phyloP scores from a whole-genome alignment of 2,329 filamentous ascomycete genomes.

The Curvularia sp. region DNA sequence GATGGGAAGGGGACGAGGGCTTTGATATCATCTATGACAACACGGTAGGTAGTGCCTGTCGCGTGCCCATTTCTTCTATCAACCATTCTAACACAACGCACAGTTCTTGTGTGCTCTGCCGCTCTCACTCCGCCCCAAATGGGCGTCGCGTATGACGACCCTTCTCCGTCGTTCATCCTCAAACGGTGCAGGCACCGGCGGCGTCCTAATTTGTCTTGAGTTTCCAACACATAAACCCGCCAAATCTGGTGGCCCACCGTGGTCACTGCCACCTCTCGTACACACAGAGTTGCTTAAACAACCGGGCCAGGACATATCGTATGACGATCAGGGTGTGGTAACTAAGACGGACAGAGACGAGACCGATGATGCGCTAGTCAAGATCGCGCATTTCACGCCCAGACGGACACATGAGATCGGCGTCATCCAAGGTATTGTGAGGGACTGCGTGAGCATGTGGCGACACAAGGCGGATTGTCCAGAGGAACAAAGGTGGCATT shows the following conservation, averaged over 20 bases:
- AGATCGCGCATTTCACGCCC: slow-evolving; percentile 63
- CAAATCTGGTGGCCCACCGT: slow-evolving; percentile 73
- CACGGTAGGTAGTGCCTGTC: slow-evolving; percentile 54
- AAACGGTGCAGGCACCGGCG: slow-evolving; percentile 34
- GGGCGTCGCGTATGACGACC: slow-evolving; percentile 63
- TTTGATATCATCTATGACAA: slow-evolving; percentile 75
- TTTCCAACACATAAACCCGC: slow-evolving; percentile 77
- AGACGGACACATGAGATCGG: slow-evolving; percentile 61
- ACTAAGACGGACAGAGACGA: slow-evolving; percentile 54
- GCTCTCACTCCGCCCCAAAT: slow-evolving; percentile 61
- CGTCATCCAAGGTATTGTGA: slow-evolving; percentile 56
- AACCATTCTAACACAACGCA: slow-evolving; percentile 6
- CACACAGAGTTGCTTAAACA: slow-evolving; percentile 74
- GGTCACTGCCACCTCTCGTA: slow-evolving; percentile 70
- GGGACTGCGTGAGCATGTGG: slow-evolving; percentile 60
- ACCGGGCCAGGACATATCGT: slow-evolving; percentile 72
- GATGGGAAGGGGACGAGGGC: slow-evolving; percentile 38
- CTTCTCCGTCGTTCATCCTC: slow-evolving; percentile 55
- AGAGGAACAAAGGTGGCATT: slow-evolving; percentile 9
- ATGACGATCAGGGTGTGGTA: slow-evolving; percentile 63
- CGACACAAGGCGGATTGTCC: slow-evolving; percentile 38
- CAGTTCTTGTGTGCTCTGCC: slow-evolving; percentile 69
- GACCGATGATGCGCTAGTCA: slow-evolving; percentile 51
- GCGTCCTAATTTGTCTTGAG: slow-evolving; percentile 71
- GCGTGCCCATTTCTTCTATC: neutral